Percentiles rank a stretch among this genome's conserved stretches.
Conservation (phyloP, 202 grass and related monocot genomes). For the Digitaria exilis region DNA sequence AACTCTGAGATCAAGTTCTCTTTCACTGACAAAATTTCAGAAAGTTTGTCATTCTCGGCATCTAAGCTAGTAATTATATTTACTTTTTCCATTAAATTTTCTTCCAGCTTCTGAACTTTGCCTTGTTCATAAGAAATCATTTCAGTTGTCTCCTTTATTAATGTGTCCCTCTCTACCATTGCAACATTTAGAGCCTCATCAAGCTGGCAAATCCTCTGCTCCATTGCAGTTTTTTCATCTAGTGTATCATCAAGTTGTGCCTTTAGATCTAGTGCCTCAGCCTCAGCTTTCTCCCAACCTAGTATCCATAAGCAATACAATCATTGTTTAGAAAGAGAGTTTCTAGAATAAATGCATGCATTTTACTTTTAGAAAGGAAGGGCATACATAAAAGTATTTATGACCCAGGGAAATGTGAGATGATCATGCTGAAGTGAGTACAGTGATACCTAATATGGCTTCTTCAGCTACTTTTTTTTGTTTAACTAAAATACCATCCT, state of each 20-base stretch:
- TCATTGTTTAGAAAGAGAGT: not conserved
- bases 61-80: conserved; percentile 66
- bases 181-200: conserved; percentile 79
- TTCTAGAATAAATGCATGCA: not conserved
- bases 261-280: conserved; percentile 71
- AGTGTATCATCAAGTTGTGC: conserved; percentile 72
- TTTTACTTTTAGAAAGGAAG: conserved; percentile 13
- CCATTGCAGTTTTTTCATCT: conserved; percentile 55
- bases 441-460: conserved; percentile 77
- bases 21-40: conserved; percentile 56
- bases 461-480: conserved; percentile 89
- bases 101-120: conserved; percentile 71
- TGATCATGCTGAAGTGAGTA: conserved; percentile 10
- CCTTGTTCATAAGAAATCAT: conserved; percentile 77
- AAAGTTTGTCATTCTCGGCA: conserved; percentile 62
- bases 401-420: not conserved
- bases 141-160: conserved; percentile 64
- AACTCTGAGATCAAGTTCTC: conserved; percentile 65
- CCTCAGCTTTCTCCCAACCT: conserved; percentile 90
- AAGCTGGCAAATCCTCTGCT: conserved; percentile 65
- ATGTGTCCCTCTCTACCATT: conserved; percentile 58
- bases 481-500: conserved; percentile 68
- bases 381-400: conserved; percentile 10
- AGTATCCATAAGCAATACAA: not conserved
- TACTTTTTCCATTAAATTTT: conserved; percentile 61